phyloP scores from a whole-genome alignment of 257 asterid genomes.

The Penstemon newberryi region DNA sequence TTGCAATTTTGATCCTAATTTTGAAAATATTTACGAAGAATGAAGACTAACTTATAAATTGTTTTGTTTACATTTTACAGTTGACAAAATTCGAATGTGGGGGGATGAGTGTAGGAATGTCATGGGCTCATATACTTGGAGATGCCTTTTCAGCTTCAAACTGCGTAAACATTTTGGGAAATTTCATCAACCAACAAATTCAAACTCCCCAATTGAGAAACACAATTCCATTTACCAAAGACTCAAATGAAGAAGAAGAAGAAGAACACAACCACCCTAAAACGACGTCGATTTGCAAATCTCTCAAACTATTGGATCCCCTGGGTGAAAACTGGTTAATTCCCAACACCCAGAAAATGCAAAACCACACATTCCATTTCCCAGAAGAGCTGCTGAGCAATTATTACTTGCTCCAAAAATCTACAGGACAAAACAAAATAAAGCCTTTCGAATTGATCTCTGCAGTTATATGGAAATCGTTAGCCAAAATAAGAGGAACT shows the following conservation, averaged over 20 bases:
- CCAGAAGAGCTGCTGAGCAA: constrained; percentile 31
- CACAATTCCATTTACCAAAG: not conserved
- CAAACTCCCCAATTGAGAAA: constrained; percentile 5
- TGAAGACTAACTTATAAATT: not conserved
- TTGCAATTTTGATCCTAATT: too few relatives aligned
- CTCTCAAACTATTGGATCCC: constrained; percentile 48
- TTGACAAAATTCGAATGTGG: constrained; percentile 78
- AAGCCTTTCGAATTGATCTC: constrained; percentile 52
- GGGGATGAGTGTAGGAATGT: constrained; percentile 68
- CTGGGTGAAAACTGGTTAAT: constrained; percentile 56
- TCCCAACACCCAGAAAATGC: constrained; percentile 45
- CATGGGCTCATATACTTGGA: constrained; percentile 80
- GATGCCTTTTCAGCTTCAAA: constrained; percentile 66
- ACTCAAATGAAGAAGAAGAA: too few relatives aligned
- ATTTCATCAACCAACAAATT: constrained; percentile 31
- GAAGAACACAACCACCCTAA: too few relatives aligned
- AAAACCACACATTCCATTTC: constrained; percentile 43
- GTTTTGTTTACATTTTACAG: constrained; percentile 26
- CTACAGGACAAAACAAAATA: not conserved
- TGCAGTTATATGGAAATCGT: constrained; percentile 59
- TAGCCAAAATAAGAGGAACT: constrained; percentile 49
- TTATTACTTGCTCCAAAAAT: constrained; percentile 11
- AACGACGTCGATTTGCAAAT: constrained; percentile 23
- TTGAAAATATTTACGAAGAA: too few relatives aligned
- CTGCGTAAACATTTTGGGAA: constrained; percentile 57